Percentiles rank a stretch among this genome's conserved stretches.
Evolutionary conservation across 2,329 filamentous ascomycete genomes (phyloP).

Genomic region (Aciculosporium take): DNA sequence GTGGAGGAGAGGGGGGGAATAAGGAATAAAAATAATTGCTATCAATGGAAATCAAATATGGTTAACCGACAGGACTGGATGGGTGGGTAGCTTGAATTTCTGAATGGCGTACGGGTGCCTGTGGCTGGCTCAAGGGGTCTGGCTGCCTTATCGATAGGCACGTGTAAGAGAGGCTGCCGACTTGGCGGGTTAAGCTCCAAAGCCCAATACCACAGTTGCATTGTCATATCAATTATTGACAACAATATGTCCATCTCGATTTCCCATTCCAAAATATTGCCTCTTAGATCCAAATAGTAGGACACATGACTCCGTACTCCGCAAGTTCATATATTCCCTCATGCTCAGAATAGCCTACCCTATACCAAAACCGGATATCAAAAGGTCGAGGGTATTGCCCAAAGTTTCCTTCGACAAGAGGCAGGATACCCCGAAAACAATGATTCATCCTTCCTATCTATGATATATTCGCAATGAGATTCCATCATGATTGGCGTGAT

Average conservation of each 20-base stretch:
- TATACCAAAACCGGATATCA: neutral
- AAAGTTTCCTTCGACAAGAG: too few relatives aligned
- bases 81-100: conserved; percentile 7
- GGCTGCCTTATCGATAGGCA: neutral
- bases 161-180: neutral
- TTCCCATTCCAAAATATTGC: too few relatives aligned
- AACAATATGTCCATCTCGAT: too few relatives aligned
- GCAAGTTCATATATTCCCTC: too few relatives aligned
- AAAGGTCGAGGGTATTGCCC: neutral
- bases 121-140: neutral
- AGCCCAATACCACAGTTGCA: neutral
- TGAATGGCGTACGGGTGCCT: conserved; percentile 2
- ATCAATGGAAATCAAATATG: neutral
- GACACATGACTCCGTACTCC: too few relatives aligned
- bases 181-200: neutral
- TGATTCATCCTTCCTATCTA: too few relatives aligned
- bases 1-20: neutral
- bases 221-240: neutral
- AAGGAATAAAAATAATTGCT: neutral
- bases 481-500: too few relatives aligned
- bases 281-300: too few relatives aligned
- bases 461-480: too few relatives aligned
- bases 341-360: neutral
- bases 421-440: too few relatives aligned
- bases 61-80: neutral